A percentile compares a stretch with the other conserved stretches of the same genome.
phyloP scores from a whole-genome alignment of 78 protist species.

The slime mould (Dictyostelium discoideum) region DNA sequence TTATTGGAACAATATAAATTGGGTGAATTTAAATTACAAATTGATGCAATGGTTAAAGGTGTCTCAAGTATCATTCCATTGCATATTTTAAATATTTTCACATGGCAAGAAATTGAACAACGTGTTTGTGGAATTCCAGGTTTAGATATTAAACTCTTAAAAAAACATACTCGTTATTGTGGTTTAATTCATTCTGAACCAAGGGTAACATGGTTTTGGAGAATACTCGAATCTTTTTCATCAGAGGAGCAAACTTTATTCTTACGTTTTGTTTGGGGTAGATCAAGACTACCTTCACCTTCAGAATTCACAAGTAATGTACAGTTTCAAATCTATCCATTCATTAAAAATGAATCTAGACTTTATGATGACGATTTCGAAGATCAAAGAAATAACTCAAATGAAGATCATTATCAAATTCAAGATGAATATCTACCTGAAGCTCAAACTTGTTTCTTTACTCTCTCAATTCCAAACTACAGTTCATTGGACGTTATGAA shows the following conservation, averaged over 20 bases:
- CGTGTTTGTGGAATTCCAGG: conserved; percentile 83
- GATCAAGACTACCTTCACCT: conserved; percentile 84
- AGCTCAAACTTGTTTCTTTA: conserved; percentile 94
- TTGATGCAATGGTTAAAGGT: conserved; percentile 73
- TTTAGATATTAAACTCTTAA: conserved; percentile 68
- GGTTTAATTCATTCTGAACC: conserved; percentile 30
- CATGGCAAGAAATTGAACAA: conserved; percentile 83
- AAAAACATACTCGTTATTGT: conserved; percentile 80
- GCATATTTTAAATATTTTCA: conserved; percentile 53
- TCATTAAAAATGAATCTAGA: conserved; percentile 22
- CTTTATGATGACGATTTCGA: conserved; percentile 54
- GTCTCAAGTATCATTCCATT: conserved; percentile 55
- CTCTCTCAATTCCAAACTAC: conserved; percentile 89
- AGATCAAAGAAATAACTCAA: background rate
- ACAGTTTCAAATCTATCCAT: conserved; percentile 60
- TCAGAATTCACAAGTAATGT: conserved; percentile 33
- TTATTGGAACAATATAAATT: conserved; percentile 68
- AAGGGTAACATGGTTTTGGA: conserved; percentile 80
- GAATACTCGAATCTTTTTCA: conserved; percentile 57
- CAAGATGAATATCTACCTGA: conserved; percentile 80
- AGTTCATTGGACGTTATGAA: conserved; percentile 49
- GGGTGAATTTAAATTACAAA: conserved; percentile 67
- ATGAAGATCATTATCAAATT: background rate
- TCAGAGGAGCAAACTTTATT: conserved; percentile 81
- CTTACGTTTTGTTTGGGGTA: conserved; percentile 84